These are phyloP conservation scores for Pseudonectria buxi DNA, from an alignment of 2,329 filamentous ascomycete genomes.

Conservation along the genomic window DNA sequence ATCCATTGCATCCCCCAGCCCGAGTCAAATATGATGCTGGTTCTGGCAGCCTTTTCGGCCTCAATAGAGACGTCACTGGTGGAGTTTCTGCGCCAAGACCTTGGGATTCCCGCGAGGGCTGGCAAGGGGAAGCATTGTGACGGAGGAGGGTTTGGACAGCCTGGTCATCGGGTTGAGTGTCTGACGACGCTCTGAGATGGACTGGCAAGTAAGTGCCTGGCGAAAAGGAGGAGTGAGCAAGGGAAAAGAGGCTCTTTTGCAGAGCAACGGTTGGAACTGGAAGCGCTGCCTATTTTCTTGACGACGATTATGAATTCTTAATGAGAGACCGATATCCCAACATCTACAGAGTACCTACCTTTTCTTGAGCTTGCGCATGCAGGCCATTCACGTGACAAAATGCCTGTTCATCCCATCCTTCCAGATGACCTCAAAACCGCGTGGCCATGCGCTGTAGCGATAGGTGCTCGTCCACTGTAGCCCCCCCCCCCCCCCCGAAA, in stretches of 20 bases:
- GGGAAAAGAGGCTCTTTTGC: background rate
- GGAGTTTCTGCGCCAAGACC: slow-evolving; percentile 39
- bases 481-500: too few species aligned
- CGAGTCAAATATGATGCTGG: slow-evolving; percentile 46
- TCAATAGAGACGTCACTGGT: slow-evolving; percentile 51
- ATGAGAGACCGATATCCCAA: too few species aligned
- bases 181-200: slow-evolving; percentile 4
- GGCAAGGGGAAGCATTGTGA: slow-evolving; percentile 18
- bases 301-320: too few species aligned
- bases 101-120: slow-evolving; percentile 19
- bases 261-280: too few species aligned
- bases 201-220: background rate
- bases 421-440: too few species aligned
- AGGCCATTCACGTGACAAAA: too few species aligned
- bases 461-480: too few species aligned
- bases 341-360: too few species aligned
- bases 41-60: slow-evolving; percentile 53
- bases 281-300: too few species aligned
- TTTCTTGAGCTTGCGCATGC: too few species aligned
- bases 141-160: slow-evolving; percentile 17
- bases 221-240: background rate
- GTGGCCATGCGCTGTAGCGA: too few species aligned
- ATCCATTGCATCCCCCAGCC: slow-evolving; percentile 48
- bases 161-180: slow-evolving; percentile 18
- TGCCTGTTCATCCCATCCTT: too few species aligned